phyloP scores from a whole-genome alignment of 129 eudicot species.

The Arctium minus region DNA sequence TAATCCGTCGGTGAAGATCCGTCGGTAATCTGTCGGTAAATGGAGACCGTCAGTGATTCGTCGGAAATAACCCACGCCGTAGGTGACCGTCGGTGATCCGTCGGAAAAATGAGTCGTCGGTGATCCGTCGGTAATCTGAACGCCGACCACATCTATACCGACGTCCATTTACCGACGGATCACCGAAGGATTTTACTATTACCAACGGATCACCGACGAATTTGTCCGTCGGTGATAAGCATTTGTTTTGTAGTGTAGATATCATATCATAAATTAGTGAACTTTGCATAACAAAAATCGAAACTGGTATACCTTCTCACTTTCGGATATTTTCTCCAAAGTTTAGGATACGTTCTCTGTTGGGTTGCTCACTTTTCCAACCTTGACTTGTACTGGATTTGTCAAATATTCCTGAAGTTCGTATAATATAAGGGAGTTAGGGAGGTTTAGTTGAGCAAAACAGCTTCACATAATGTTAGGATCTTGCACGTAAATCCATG shows the following conservation, averaged over 20 bases:
- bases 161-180: too few relatives aligned
- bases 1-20: too few relatives aligned
- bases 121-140: too few relatives aligned
- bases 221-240: too few relatives aligned
- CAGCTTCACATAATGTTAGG: neutral
- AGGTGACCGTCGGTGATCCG: too few relatives aligned
- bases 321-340: slow-evolving; percentile 75
- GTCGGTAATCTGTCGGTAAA: too few relatives aligned
- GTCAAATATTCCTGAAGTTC: slow-evolving; percentile 61
- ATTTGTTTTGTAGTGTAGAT: neutral
- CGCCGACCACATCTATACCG: too few relatives aligned
- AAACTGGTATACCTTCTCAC: slow-evolving; percentile 58
- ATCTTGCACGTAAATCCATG: neutral
- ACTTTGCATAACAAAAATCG: neutral
- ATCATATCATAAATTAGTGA: neutral
- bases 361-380: slow-evolving; percentile 88
- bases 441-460: neutral
- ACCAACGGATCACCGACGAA: too few relatives aligned
- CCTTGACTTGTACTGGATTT: slow-evolving; percentile 76
- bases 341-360: slow-evolving; percentile 72
- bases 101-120: too few relatives aligned
- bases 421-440: neutral
- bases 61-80: too few relatives aligned
- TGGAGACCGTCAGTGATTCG: too few relatives aligned
- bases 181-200: too few relatives aligned